Evolutionary conservation across 345 rosid genomes (phyloP).

Genomic region (Aegle marmelos): DNA sequence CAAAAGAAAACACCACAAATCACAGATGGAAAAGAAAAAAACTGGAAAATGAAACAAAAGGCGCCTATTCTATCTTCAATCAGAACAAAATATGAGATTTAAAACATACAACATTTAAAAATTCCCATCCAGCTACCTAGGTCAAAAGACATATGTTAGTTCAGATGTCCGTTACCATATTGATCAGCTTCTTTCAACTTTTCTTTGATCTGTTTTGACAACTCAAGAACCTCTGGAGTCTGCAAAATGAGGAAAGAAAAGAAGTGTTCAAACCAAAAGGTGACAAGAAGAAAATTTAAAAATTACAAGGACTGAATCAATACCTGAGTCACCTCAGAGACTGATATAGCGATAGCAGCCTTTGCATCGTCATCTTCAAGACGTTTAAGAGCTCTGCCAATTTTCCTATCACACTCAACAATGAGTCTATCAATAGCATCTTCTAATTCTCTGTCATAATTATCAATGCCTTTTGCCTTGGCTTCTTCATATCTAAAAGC

Average conservation of each 20-base stretch:
- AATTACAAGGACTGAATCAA: constrained; percentile 5
- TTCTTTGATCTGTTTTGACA: constrained; percentile 91
- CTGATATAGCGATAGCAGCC: constrained; percentile 98
- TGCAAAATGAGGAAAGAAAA: constrained; percentile 29
- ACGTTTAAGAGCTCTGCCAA: constrained; percentile 93
- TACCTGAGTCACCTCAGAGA: constrained; percentile 97
- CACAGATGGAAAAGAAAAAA: background rate
- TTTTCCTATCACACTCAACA: constrained; percentile 96
- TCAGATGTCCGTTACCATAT: constrained; percentile 47
- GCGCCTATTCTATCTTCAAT: background rate
- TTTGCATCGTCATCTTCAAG: constrained; percentile 99
- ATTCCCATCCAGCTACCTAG: background rate
- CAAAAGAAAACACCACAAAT: background rate
- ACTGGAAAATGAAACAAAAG: background rate
- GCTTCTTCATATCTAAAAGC: constrained; percentile 80
- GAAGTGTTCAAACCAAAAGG: background rate
- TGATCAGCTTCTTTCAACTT: constrained; percentile 92
- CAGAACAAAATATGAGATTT: background rate
- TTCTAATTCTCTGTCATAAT: constrained; percentile 92
- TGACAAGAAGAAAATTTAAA: background rate
- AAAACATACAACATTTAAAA: background rate
- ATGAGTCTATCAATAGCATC: constrained; percentile 94
- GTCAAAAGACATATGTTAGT: background rate
- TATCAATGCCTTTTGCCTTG: constrained; percentile 72
- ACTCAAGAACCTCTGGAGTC: constrained; percentile 74